A percentile compares a stretch with the other conserved stretches of the same genome.
Conservation (phyloP, 2,329 filamentous ascomycete species). For the Fusarium sublunatum region DNA sequence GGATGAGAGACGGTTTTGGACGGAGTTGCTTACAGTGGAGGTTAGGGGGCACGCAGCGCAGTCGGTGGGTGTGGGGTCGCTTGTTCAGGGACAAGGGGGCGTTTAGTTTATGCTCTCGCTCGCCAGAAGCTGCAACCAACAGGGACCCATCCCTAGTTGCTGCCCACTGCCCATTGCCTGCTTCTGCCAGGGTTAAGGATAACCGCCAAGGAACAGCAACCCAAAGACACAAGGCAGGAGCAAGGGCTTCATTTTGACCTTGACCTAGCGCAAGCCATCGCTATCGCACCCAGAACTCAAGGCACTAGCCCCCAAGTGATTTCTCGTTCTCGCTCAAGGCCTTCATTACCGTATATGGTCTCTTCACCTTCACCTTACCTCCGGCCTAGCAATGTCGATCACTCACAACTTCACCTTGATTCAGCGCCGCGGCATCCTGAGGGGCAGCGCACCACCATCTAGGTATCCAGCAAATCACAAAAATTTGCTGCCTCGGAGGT, state of each 20-base stretch:
- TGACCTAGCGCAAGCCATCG: conserved; percentile 25
- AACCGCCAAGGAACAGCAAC: conserved; percentile 22
- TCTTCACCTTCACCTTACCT: conserved; percentile 21
- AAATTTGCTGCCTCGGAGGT: too few relatives aligned
- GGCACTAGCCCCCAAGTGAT: conserved; percentile 19
- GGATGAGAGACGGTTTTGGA: conserved; percentile 25
- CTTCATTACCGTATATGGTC: not conserved
- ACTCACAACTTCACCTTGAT: conserved; percentile 20
- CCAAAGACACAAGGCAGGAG: conserved; percentile 6
- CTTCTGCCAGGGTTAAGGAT: conserved; percentile 22
- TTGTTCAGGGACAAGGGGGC: conserved; percentile 28
- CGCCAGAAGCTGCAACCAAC: conserved; percentile 17
- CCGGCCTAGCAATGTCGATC: conserved; percentile 33
- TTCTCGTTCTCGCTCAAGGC: not conserved
- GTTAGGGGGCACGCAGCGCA: not conserved
- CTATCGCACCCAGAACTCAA: not conserved
- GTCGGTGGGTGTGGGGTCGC: conserved; percentile 32
- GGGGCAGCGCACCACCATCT: not conserved
- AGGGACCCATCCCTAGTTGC: conserved; percentile 8
- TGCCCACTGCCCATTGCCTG: not conserved
- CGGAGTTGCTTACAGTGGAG: conserved; percentile 17
- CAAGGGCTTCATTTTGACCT: conserved; percentile 23
- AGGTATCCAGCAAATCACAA: too few relatives aligned
- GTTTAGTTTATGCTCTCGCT: not conserved
- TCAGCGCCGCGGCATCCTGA: conserved; percentile 8